These are phyloP conservation scores for Xylaria sp. DNA, from an alignment of 2,329 filamentous ascomycete genomes.

Conservation along the genomic window DNA sequence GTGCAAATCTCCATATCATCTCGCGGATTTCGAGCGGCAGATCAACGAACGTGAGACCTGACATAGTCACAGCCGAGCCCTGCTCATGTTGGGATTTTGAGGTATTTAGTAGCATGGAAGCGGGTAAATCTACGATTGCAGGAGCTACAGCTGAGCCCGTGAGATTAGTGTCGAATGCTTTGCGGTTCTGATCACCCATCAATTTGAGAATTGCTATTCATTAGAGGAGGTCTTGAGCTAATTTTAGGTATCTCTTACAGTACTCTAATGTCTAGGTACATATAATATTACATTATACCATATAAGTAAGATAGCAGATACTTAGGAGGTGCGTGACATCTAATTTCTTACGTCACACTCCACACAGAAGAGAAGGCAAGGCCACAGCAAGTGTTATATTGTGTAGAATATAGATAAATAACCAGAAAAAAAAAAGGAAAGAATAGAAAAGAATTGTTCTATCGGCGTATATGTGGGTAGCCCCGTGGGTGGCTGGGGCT, in stretches of 20 bases:
- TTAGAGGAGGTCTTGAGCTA: not conserved
- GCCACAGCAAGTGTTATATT: too few relatives aligned
- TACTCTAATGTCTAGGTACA: not conserved
- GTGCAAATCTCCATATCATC: conserved; percentile 46
- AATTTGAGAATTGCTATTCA: not conserved
- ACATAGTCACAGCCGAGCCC: not conserved
- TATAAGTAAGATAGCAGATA: too few relatives aligned
- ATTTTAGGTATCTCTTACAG: not conserved
- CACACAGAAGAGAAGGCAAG: too few relatives aligned
- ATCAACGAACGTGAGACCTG: conserved; percentile 38
- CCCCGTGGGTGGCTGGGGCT: too few relatives aligned
- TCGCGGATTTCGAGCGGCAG: conserved; percentile 45
- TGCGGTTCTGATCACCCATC: not conserved
- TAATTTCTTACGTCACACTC: too few relatives aligned
- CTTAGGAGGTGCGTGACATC: too few relatives aligned
- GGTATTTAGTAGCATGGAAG: not conserved
- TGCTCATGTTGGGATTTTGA: not conserved
- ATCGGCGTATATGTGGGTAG: too few relatives aligned
- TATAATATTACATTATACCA: not conserved
- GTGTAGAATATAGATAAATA: too few relatives aligned
- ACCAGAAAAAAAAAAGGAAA: too few relatives aligned
- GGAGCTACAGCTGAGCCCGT: not conserved
- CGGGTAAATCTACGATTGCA: not conserved
- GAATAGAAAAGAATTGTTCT: too few relatives aligned
- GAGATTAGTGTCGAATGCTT: not conserved